A percentile compares a stretch with the other conserved stretches of the same genome.
These are phyloP conservation scores for Heterobasidion parviporum DNA, from an alignment of 1,284 basidiomycete species.

Conservation along the genomic window DNA sequence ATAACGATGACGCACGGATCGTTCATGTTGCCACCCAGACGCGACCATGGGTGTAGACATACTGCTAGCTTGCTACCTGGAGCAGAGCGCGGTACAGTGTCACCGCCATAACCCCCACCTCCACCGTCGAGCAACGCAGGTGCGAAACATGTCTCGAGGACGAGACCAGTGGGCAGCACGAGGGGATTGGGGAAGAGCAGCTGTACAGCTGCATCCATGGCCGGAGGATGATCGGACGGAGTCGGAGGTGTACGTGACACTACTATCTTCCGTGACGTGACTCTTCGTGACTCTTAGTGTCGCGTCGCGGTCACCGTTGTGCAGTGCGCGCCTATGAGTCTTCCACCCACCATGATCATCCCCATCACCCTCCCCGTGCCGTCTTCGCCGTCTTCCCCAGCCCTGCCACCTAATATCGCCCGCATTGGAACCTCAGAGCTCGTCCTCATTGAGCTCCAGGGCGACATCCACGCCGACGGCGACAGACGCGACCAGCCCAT, in stretches of 20 bases:
- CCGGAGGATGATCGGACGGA: background rate
- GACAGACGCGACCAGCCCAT: constrained; percentile 52
- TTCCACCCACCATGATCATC: constrained; percentile 9
- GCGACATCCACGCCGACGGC: constrained; percentile 56
- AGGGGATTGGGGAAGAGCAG: constrained; percentile 6
- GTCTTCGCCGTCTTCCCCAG: constrained; percentile 18
- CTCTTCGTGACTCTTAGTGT: too few relatives aligned
- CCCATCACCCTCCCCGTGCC: constrained; percentile 12
- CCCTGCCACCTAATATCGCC: constrained; percentile 51
- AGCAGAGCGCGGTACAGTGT: background rate
- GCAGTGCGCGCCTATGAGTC: background rate
- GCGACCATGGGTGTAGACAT: constrained; percentile 72
- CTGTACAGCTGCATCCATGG: background rate
- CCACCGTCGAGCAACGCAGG: background rate
- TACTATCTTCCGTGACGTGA: background rate
- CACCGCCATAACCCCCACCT: background rate
- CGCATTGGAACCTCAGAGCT: constrained; percentile 62
- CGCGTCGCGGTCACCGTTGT: too few relatives aligned
- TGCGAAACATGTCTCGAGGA: constrained; percentile 7
- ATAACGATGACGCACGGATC: constrained; percentile 50
- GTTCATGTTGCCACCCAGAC: constrained; percentile 65
- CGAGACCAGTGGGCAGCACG: constrained; percentile 8
- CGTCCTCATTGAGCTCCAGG: constrained; percentile 71
- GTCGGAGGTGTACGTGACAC: background rate
- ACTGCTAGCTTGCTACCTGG: constrained; percentile 40